These are phyloP conservation scores for Xylaria scruposa DNA, from an alignment of 495 filamentous ascomycete species.

Conservation along the genomic window DNA sequence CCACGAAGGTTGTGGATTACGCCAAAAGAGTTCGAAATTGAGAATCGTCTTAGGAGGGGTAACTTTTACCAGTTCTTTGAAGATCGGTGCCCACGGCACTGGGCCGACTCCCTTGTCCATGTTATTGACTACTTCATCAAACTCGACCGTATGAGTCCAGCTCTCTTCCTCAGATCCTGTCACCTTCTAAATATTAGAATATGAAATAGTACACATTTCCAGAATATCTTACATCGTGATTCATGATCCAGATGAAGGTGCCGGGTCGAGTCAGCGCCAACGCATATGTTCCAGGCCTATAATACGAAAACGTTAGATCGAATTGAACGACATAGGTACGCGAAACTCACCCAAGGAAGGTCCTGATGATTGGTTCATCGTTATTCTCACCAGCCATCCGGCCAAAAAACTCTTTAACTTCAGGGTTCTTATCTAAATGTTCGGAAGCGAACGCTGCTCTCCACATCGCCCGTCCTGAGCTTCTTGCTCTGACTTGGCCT, in stretches of 20 bases:
- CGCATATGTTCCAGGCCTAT: slow-evolving; percentile 57
- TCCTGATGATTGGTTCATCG: slow-evolving; percentile 48
- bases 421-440: slow-evolving; percentile 49
- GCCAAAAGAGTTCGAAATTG: slow-evolving; percentile 72
- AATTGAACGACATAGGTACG: neutral
- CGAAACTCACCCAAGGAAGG: slow-evolving; percentile 49
- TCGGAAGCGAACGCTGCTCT: slow-evolving; percentile 52
- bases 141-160: slow-evolving; percentile 60
- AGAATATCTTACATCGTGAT: slow-evolving; percentile 54
- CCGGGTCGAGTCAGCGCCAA: slow-evolving; percentile 57
- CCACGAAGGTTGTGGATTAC: slow-evolving; percentile 70
- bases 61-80: slow-evolving; percentile 62
- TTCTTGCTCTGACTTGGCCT: slow-evolving; percentile 56
- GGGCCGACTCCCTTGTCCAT: slow-evolving; percentile 55
- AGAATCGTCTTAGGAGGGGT: slow-evolving; percentile 64
- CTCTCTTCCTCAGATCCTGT: slow-evolving; percentile 57
- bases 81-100: slow-evolving; percentile 59
- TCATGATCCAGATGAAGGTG: slow-evolving; percentile 63
- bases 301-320: neutral
- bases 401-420: slow-evolving; percentile 52
- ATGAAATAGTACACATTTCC: slow-evolving; percentile 23
- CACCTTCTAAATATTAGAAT: slow-evolving; percentile 37
- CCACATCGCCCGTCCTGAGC: slow-evolving; percentile 60
- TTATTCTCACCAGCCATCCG: slow-evolving; percentile 47
- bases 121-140: slow-evolving; percentile 59